Conservation (phyloP, 192 early-diverging fungal genomes). For the Fimicolochytrium jonesii region DNA sequence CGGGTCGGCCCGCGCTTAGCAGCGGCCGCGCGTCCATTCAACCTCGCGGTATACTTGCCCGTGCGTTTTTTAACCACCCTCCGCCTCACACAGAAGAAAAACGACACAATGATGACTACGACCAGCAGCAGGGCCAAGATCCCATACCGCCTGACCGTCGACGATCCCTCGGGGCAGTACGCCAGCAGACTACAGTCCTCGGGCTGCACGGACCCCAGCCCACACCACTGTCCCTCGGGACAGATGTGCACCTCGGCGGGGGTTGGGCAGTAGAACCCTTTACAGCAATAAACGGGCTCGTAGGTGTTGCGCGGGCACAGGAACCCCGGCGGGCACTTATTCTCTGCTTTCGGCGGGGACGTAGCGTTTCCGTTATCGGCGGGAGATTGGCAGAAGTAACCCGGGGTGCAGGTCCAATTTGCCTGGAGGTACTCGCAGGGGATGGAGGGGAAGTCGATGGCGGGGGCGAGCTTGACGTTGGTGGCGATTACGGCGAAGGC, state of each 20-base stretch:
- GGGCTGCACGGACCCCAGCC: slow-evolving; percentile 39
- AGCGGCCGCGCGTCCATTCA: no score
- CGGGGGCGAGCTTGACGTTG: background rate
- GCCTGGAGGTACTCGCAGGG: slow-evolving; percentile 6
- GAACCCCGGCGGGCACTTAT: slow-evolving; percentile 40
- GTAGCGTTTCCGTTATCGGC: background rate
- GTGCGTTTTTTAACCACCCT: slow-evolving; percentile 6
- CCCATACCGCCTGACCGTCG: slow-evolving; percentile 4
- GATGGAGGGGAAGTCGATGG: background rate
- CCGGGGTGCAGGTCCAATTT: slow-evolving; percentile 21
- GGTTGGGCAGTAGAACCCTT: slow-evolving; percentile 54
- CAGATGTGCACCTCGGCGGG: slow-evolving; percentile 42
- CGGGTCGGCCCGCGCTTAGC: no score
- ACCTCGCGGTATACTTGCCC: slow-evolving; percentile 7
- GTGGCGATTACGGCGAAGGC: background rate
- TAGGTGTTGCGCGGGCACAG: slow-evolving; percentile 47
- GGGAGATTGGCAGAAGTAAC: slow-evolving; percentile 15
- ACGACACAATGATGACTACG: slow-evolving; percentile 6
- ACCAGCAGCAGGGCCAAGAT: slow-evolving; percentile 22
- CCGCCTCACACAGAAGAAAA: slow-evolving; percentile 9
- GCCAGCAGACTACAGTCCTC: slow-evolving; percentile 24
- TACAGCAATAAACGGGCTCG: slow-evolving; percentile 59
- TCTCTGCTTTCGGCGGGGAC: background rate
- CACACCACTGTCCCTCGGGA: slow-evolving; percentile 52
- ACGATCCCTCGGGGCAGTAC: slow-evolving; percentile 28